Base-by-base conservation (phyloP, 2,329 filamentous ascomycete genomes). In the Calonectria multiphialidica region DNA sequence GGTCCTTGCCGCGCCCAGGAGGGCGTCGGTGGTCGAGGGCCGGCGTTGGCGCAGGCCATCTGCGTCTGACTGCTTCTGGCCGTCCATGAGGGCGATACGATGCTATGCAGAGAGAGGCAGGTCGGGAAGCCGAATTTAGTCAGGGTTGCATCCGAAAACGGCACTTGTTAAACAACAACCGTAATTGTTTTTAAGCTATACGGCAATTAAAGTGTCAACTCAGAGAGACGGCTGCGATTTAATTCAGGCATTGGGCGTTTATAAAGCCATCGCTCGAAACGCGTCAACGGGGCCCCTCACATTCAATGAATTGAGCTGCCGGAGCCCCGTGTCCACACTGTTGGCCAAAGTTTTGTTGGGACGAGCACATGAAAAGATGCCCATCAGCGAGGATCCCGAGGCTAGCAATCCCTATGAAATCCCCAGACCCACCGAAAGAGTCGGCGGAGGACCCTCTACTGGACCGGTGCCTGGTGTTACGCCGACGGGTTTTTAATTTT, bases 331-430 rank as follows among this genome's bases (percentile, higher is more conserved):
- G 61, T 73, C 71, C 71, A 77, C 70, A 65, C 75, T 68, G 72
- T 69, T 78, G 75, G 62, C 74, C 44, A 70, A 69, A 71, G 71
- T 74, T 81, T 80, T 81, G 80, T 81, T 81, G 80, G 80, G 80
- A 79, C 78, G 71, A 71, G 72, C 80, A 81, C 79, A 81, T 81
- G 80, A 75, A 78, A 77, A 70, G 61, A 70, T 68, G 47, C 47
- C 53, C 68, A 71, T 57, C 68, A 71, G 69, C 44, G 67, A 66
- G 66, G 73, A 49, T 75, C 74, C 77, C 78, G 78, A 81, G 79
- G 77, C 75, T 76, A 74, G 44, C 71, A 72, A 72, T 25, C 65
- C 25, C 42, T 72, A 63, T 72, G 71, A 70, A 77, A 75, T 59
- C 30, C 45, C 25, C 16, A 76, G 75, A 72, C 63, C 76, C 78